Conservation (phyloP, 176 grass and related monocot species). For the Carex littledalei region DNA sequence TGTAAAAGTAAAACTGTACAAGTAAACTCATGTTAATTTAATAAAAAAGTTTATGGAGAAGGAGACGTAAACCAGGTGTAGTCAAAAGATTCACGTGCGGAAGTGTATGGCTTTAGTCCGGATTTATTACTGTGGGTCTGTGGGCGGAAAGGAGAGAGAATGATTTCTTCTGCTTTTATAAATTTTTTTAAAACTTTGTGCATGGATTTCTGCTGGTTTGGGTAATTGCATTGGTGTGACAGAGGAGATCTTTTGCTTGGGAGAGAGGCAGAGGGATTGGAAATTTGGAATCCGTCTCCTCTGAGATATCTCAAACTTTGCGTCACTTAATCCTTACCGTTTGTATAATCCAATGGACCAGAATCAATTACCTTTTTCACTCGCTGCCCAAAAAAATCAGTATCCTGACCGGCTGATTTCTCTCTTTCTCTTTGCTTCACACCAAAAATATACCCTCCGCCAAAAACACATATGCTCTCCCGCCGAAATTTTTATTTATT, state of each 20-base stretch:
- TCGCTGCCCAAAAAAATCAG: no score
- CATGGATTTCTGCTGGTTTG: slow-evolving; percentile 3
- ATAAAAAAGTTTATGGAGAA: not conserved
- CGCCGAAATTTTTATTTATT: no score
- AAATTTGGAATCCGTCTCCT: no score
- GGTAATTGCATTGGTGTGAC: slow-evolving; percentile 18
- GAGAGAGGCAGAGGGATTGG: not conserved
- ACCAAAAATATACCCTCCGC: no score
- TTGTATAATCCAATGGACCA: no score
- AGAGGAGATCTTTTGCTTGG: slow-evolving; percentile 30
- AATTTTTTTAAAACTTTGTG: no score
- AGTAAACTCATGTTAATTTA: not conserved
- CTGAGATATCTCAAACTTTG: no score
- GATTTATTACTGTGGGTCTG: not conserved
- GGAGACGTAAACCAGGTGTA: not conserved
- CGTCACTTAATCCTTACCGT: no score
- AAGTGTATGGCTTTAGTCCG: not conserved
- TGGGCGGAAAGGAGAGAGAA: not conserved
- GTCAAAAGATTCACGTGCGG: slow-evolving; percentile 15
- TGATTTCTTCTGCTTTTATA: not conserved
- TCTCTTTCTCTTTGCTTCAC: no score
- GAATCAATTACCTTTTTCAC: no score
- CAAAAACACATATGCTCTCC: no score
- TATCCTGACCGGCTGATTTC: no score
- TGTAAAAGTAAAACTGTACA: not conserved